These are phyloP conservation scores for Arthroderma sp. DNA, from an alignment of 2,329 filamentous ascomycete genomes.

Conservation along the genomic window DNA sequence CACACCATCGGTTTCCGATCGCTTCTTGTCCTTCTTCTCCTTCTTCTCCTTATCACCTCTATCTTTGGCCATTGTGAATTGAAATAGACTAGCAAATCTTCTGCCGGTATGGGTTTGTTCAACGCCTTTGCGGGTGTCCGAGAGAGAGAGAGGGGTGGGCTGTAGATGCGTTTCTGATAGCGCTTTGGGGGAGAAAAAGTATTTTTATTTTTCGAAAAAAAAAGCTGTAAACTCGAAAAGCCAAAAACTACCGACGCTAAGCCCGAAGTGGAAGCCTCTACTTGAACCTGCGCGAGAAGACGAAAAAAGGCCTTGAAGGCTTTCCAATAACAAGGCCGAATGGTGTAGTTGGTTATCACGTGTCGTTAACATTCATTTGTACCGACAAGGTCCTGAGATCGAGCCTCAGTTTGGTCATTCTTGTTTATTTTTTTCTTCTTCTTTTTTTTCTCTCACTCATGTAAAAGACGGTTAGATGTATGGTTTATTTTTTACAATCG, in stretches of 20 bases:
- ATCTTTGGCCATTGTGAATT: slow-evolving; percentile 35
- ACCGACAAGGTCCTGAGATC: slow-evolving; percentile 14
- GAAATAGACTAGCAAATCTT: not conserved
- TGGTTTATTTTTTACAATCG: not conserved
- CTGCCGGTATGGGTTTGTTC: not conserved
- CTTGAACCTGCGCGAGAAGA: not conserved
- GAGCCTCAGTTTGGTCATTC: slow-evolving; percentile 11
- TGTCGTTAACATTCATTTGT: slow-evolving; percentile 1
- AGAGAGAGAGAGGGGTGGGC: not conserved
- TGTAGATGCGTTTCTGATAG: not conserved
- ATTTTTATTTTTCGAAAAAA: not conserved
- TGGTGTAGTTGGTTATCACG: slow-evolving; percentile 6
- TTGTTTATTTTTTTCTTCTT: not conserved
- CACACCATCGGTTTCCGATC: slow-evolving; percentile 36
- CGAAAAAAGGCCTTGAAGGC: fast-evolving
- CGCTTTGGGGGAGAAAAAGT: not conserved
- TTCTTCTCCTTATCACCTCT: slow-evolving; percentile 33
- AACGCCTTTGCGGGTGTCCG: not conserved
- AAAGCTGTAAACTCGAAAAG: not conserved
- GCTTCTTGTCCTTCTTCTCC: slow-evolving; percentile 34
- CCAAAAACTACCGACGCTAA: slow-evolving; percentile 1
- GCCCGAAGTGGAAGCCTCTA: not conserved
- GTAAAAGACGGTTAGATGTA: not conserved
- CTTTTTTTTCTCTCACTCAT: not conserved
- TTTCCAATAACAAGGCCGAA: not conserved